Conservation (phyloP, 1,284 basidiomycete genomes). For the Austroboletus novae-zelandiae region DNA sequence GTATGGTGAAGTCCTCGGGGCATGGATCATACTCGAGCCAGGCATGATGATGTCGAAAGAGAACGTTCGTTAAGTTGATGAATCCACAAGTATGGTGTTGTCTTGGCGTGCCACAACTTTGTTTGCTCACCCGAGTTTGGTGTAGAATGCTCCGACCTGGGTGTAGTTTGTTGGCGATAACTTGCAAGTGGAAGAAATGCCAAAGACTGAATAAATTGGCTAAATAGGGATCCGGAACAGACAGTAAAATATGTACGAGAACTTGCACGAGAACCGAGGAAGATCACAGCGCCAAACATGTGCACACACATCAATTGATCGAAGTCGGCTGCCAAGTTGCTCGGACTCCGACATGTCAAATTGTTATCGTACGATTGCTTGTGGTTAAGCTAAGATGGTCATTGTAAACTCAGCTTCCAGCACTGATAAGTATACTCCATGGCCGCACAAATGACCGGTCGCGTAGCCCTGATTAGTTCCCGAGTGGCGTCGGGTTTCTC, state of each 20-base stretch:
- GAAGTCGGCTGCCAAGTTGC: too few relatives aligned
- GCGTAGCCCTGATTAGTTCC: neutral
- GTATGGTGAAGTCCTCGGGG: conserved; percentile 78
- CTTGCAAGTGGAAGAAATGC: conserved; percentile 57
- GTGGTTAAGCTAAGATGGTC: too few relatives aligned
- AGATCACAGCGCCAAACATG: too few relatives aligned
- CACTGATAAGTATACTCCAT: conserved; percentile 2
- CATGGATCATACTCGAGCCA: conserved; percentile 62
- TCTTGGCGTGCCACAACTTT: neutral
- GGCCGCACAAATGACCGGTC: conserved; percentile 1
- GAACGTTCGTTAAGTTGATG: conserved; percentile 59
- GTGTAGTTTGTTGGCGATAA: conserved; percentile 80
- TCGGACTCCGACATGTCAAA: too few relatives aligned
- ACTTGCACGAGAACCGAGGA: too few relatives aligned
- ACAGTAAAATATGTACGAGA: too few relatives aligned
- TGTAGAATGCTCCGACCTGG: conserved; percentile 74
- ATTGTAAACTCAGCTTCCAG: too few relatives aligned
- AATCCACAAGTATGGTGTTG: conserved; percentile 77
- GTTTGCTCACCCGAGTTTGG: conserved; percentile 2
- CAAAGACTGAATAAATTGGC: too few relatives aligned
- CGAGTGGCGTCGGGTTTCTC: neutral
- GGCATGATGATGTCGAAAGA: conserved; percentile 44
- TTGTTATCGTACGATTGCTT: too few relatives aligned
- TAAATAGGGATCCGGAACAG: too few relatives aligned
- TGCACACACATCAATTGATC: too few relatives aligned